These are phyloP conservation scores for Stephanodiscus triporus DNA, from an alignment of 108 stramenopile species.

Conservation along the genomic window DNA sequence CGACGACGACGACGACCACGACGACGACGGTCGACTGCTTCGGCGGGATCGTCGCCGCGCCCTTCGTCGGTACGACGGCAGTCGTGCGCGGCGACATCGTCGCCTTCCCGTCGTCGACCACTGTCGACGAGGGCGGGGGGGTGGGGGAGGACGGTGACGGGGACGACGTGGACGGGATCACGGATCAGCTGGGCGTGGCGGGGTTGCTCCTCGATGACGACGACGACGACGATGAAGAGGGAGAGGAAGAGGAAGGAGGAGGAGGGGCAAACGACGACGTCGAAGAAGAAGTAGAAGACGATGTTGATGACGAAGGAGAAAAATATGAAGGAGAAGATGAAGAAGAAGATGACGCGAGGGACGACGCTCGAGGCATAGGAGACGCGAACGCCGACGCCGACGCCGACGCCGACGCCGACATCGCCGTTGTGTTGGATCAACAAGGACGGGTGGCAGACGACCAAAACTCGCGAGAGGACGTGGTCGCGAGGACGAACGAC, in stretches of 20 bases:
- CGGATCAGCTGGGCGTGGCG: slow-evolving; percentile 3
- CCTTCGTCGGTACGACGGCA: background rate
- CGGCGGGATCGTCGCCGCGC: background rate
- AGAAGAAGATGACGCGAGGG: slow-evolving; percentile 7
- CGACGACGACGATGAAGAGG: background rate
- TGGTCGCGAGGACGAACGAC: background rate
- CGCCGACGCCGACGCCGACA: no score
- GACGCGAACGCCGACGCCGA: background rate
- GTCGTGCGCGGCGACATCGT: background rate
- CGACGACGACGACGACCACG: background rate
- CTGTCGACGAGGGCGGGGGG: background rate
- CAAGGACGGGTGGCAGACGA: no score
- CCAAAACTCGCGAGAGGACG: no score
- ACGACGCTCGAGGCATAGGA: background rate
- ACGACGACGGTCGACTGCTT: background rate
- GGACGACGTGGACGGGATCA: background rate
- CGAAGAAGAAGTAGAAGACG: slow-evolving; percentile 1
- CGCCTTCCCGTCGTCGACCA: background rate
- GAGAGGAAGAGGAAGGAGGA: background rate
- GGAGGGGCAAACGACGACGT: background rate
- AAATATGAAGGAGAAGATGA: slow-evolving; percentile 31
- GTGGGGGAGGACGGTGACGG: background rate
- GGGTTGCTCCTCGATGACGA: slow-evolving; percentile 16
- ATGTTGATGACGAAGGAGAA: slow-evolving; percentile 23
- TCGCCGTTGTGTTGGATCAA: no score